Percentiles rank a stretch among this genome's conserved stretches.
These are phyloP conservation scores for Amylocarpus encephaloides DNA, from an alignment of 2,329 filamentous ascomycete genomes.

Conservation along the genomic window DNA sequence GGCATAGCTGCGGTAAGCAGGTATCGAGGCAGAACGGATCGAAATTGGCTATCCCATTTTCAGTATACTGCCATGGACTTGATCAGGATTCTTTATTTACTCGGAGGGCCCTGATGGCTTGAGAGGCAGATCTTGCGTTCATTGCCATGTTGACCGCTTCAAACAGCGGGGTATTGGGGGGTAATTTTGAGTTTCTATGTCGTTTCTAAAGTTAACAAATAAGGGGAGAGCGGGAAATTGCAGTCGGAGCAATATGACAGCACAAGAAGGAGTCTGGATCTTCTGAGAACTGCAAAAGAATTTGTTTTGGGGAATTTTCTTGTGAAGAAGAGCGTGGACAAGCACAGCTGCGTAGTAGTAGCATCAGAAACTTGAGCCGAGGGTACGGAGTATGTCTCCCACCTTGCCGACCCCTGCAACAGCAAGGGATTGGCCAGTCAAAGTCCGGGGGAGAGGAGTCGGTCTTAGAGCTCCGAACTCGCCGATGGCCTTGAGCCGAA, in stretches of 20 bases:
- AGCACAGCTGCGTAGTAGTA: too few species aligned
- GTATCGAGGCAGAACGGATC: constrained; percentile 29
- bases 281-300: too few species aligned
- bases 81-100: constrained; percentile 39
- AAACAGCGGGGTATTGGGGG: constrained; percentile 22
- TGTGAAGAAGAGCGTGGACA: too few species aligned
- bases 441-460: constrained; percentile 5
- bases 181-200: constrained; percentile 11
- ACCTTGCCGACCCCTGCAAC: background rate
- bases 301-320: too few species aligned
- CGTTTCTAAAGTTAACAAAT: background rate
- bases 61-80: constrained; percentile 8
- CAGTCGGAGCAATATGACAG: too few species aligned
- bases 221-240: too few species aligned
- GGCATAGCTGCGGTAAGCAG: constrained; percentile 54
- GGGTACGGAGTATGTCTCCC: too few species aligned
- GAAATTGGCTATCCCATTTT: constrained; percentile 24
- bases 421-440: constrained; percentile 12
- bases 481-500: constrained; percentile 10
- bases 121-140: constrained; percentile 54
- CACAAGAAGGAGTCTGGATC: too few species aligned
- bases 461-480: background rate
- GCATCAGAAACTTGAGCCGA: too few species aligned
- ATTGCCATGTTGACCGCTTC: constrained; percentile 50
- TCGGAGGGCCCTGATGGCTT: constrained; percentile 57